Evolutionary conservation across 495 filamentous ascomycete genomes (phyloP).

Genomic region (Aspergillus cavernicola): DNA sequence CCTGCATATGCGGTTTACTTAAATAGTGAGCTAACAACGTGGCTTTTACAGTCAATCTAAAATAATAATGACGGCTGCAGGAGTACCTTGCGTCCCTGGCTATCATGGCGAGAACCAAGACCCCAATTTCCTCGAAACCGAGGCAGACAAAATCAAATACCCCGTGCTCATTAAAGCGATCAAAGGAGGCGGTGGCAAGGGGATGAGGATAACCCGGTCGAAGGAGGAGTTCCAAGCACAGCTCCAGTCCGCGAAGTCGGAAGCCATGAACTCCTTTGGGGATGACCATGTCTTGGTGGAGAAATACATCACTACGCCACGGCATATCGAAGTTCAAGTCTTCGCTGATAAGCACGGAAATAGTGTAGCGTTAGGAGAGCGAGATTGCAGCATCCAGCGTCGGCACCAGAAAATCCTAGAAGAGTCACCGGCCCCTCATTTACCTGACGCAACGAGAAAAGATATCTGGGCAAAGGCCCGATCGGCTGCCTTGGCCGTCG

Average conservation of each 20-base stretch:
- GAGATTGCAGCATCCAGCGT: constrained; percentile 83
- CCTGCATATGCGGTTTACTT: too few species aligned
- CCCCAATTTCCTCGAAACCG: constrained; percentile 59
- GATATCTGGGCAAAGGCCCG: constrained; percentile 94
- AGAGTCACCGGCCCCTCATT: constrained; percentile 87
- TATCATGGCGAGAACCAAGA: constrained; percentile 90
- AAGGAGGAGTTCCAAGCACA: constrained; percentile 77
- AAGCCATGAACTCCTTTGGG: constrained; percentile 88
- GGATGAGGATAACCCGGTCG: constrained; percentile 88
- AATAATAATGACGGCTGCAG: constrained; percentile 90
- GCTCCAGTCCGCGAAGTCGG: constrained; percentile 81
- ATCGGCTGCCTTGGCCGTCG: constrained; percentile 83
- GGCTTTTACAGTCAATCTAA: constrained; percentile 65
- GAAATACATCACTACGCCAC: constrained; percentile 89
- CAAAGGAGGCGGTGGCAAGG: constrained; percentile 94
- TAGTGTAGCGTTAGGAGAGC: constrained; percentile 77
- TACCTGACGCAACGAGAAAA: constrained; percentile 72
- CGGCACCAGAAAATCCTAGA: constrained; percentile 97
- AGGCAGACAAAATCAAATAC: constrained; percentile 80
- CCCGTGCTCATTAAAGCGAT: constrained; percentile 96
- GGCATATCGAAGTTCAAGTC: constrained; percentile 97
- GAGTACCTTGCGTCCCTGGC: constrained; percentile 92
- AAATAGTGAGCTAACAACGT: too few species aligned
- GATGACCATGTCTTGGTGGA: constrained; percentile 96
- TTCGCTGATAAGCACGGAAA: constrained; percentile 91